Evolutionary conservation across 202 grass and related monocot species (phyloP).

Genomic region (Cymbopogon flexuosus): DNA sequence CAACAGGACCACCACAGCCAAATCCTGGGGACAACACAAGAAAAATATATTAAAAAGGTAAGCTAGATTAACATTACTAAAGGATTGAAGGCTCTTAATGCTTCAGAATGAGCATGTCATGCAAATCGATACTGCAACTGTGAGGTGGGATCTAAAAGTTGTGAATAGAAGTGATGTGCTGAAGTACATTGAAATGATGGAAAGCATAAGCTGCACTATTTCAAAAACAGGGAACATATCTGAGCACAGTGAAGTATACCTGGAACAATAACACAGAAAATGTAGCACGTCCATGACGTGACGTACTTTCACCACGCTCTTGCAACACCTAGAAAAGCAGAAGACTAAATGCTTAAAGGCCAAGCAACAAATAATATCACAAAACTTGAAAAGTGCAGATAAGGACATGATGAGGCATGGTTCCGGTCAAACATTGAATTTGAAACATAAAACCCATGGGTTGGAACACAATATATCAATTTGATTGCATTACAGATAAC

Average conservation of each 20-base stretch:
- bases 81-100: neutral
- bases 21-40: constrained; percentile 53
- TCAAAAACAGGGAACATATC: neutral
- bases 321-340: constrained; percentile 61
- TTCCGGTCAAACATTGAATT: neutral
- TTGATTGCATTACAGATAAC: neutral
- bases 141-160: constrained; percentile 7
- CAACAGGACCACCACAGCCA: constrained; percentile 95
- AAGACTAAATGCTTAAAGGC: constrained; percentile 24
- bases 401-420: neutral
- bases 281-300: constrained; percentile 93
- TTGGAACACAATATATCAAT: neutral
- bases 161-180: too few species aligned
- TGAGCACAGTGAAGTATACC: constrained; percentile 40
- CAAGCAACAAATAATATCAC: constrained; percentile 8
- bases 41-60: constrained; percentile 25
- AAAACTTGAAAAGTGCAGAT: neutral
- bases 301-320: constrained; percentile 97
- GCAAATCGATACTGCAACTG: neutral
- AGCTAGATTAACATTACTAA: constrained; percentile 15
- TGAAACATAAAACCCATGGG: neutral
- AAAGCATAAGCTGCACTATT: constrained; percentile 9
- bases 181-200: too few species aligned
- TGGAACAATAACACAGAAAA: constrained; percentile 98
- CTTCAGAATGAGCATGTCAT: neutral